A percentile compares a stretch with the other conserved stretches of the same genome.
Evolutionary conservation across 192 early-diverging fungal genomes (phyloP).

Genomic region (Dissophora globulifera): DNA sequence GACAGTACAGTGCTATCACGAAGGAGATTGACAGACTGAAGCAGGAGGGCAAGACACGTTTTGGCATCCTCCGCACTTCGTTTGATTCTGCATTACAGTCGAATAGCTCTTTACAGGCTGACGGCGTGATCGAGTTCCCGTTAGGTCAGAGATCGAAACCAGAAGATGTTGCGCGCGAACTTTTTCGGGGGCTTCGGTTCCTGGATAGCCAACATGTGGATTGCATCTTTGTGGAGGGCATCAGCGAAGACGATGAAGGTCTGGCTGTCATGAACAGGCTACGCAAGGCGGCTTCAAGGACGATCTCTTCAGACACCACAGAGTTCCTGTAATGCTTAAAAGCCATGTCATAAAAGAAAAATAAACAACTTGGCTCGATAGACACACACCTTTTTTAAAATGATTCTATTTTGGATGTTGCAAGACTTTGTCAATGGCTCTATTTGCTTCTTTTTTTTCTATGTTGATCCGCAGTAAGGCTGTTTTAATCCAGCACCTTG

Average conservation of each 20-base stretch:
- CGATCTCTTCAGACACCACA: constrained; percentile 36
- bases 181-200: constrained; percentile 84
- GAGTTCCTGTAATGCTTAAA: constrained; percentile 28
- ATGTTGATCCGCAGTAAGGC: neutral
- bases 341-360: neutral
- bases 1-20: constrained; percentile 28
- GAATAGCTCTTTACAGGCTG: constrained; percentile 1
- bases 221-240: constrained; percentile 91
- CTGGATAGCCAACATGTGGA: constrained; percentile 77
- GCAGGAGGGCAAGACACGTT: constrained; percentile 32
- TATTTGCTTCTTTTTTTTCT: too few relatives aligned
- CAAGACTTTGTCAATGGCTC: too few relatives aligned
- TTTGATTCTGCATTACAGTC: too few relatives aligned
- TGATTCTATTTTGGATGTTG: too few relatives aligned
- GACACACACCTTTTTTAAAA: too few relatives aligned
- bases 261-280: constrained; percentile 97
- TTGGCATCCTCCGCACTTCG: constrained; percentile 52
- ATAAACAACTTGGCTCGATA: neutral
- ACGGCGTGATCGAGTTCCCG: constrained; percentile 57
- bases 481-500: constrained; percentile 39
- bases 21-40: constrained; percentile 41
- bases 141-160: constrained; percentile 64
- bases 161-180: constrained; percentile 76
- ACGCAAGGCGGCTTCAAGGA: constrained; percentile 85
- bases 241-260: constrained; percentile 86